A percentile compares a stretch with the other conserved stretches of the same genome.
Evolutionary conservation across 163 green algal species (phyloP).

Genomic region (Chlorella variabilis): DNA sequence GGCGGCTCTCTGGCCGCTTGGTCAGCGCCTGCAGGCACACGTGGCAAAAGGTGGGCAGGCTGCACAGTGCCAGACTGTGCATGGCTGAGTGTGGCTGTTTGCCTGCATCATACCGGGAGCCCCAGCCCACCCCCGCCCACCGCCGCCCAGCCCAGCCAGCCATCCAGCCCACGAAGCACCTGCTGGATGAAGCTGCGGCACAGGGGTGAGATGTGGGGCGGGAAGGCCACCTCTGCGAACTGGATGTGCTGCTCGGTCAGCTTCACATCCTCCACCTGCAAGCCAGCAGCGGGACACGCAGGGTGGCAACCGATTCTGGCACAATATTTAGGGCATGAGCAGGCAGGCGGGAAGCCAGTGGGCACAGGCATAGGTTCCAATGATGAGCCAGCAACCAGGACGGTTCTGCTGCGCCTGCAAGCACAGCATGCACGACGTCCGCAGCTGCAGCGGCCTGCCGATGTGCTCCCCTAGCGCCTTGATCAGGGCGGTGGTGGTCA

Average conservation of each 20-base stretch:
- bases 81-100: background rate
- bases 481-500: slow-evolving; percentile 50
- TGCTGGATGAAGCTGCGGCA: slow-evolving; percentile 39
- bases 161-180: background rate
- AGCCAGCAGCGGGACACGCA: too few species aligned
- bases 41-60: background rate
- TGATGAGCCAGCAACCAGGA: too few species aligned
- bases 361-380: too few species aligned
- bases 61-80: background rate
- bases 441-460: slow-evolving; percentile 51
- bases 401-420: background rate
- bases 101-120: background rate
- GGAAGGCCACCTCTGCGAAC: slow-evolving; percentile 20
- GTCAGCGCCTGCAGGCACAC: slow-evolving; percentile 16
- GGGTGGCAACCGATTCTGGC: too few species aligned
- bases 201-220: background rate
- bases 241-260: slow-evolving; percentile 32
- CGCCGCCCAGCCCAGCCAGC: too few species aligned
- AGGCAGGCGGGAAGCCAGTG: too few species aligned
- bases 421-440: slow-evolving; percentile 29
- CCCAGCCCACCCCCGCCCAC: too few species aligned
- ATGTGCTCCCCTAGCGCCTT: slow-evolving; percentile 50
- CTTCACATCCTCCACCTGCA: slow-evolving; percentile 29
- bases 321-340: too few species aligned
- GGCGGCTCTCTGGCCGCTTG: slow-evolving; percentile 25